A percentile compares a stretch with the other conserved stretches of the same genome.
Conservation (phyloP, 1,284 basidiomycete genomes). For the Paramarasmius palmivorus region DNA sequence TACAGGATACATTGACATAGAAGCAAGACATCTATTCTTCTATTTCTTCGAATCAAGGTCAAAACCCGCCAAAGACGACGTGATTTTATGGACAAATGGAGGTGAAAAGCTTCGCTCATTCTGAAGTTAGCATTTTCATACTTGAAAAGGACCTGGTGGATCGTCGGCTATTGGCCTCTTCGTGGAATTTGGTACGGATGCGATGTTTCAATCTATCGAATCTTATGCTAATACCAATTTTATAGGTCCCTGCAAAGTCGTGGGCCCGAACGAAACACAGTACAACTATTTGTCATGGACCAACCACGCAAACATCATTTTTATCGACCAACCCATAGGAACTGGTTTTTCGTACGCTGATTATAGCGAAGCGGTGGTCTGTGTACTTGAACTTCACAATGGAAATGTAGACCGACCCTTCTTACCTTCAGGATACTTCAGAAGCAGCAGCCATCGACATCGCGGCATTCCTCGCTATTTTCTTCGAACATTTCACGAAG, state of each 20-base stretch:
- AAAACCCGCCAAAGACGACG: conserved; percentile 20
- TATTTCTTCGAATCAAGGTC: conserved; percentile 84
- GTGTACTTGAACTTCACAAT: conserved; percentile 17
- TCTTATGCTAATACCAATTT: neutral
- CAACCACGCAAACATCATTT: conserved; percentile 66
- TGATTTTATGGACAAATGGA: conserved; percentile 20
- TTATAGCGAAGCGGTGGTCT: conserved; percentile 60
- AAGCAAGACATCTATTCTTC: conserved; percentile 78
- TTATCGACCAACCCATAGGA: conserved; percentile 53
- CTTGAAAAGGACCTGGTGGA: conserved; percentile 41
- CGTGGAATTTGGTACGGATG: conserved; percentile 43
- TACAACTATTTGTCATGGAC: conserved; percentile 69
- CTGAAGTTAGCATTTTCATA: neutral
- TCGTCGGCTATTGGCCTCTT: conserved; percentile 48
- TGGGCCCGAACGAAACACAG: conserved; percentile 34
- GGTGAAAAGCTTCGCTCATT: conserved; percentile 6
- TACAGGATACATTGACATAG: conserved; percentile 65
- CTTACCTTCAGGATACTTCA: conserved; percentile 44
- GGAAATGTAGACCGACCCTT: neutral
- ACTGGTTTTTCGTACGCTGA: conserved; percentile 72
- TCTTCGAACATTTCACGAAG: conserved; percentile 71
- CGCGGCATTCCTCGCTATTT: conserved; percentile 67
- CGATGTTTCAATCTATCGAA: neutral
- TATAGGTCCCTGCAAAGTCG: conserved; percentile 29
- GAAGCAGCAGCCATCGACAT: conserved; percentile 73